phyloP scores from a whole-genome alignment of 495 filamentous ascomycete species.

The Lasiosphaeria hispida region DNA sequence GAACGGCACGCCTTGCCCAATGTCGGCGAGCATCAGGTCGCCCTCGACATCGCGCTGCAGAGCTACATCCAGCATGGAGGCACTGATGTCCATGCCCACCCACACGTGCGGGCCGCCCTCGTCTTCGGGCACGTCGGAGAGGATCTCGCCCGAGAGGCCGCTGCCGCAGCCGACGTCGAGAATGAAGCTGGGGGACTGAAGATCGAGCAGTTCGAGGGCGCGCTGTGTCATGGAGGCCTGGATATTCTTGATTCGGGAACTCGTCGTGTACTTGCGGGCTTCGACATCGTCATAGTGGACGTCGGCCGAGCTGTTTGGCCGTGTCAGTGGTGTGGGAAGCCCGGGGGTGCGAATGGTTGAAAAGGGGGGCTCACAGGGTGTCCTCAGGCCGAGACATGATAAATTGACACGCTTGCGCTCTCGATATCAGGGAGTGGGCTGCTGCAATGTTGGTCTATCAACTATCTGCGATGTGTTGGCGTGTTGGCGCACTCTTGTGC shows the following conservation, averaged over 20 bases:
- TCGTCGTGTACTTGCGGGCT: slow-evolving; percentile 96
- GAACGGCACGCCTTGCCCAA: slow-evolving; percentile 94
- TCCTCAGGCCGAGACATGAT: slow-evolving; percentile 97
- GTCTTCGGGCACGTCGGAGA: slow-evolving; percentile 61
- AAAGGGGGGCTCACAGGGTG: slow-evolving; percentile 58
- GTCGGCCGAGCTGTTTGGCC: slow-evolving; percentile 71
- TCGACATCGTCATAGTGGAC: slow-evolving; percentile 95
- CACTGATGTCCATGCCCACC: slow-evolving; percentile 94
- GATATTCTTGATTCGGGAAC: slow-evolving; percentile 89
- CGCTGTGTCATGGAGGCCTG: slow-evolving; percentile 92
- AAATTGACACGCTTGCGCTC: not conserved
- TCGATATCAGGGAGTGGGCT: too few relatives aligned
- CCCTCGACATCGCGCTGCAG: slow-evolving; percentile 89
- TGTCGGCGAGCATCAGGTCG: slow-evolving; percentile 87
- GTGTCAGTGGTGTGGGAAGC: slow-evolving; percentile 6
- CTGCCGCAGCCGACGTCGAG: slow-evolving; percentile 95
- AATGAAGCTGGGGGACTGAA: slow-evolving; percentile 77
- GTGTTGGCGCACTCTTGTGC: too few relatives aligned
- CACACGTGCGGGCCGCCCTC: slow-evolving; percentile 86
- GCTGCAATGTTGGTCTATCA: too few relatives aligned
- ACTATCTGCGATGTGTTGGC: too few relatives aligned
- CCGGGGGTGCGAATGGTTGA: not conserved
- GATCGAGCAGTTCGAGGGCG: slow-evolving; percentile 83
- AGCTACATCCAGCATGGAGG: slow-evolving; percentile 88
- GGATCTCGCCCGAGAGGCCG: slow-evolving; percentile 90